These are phyloP conservation scores for Kurtzmaniella fragi DNA, from an alignment of 805 yeast genomes.

Conservation along the genomic window DNA sequence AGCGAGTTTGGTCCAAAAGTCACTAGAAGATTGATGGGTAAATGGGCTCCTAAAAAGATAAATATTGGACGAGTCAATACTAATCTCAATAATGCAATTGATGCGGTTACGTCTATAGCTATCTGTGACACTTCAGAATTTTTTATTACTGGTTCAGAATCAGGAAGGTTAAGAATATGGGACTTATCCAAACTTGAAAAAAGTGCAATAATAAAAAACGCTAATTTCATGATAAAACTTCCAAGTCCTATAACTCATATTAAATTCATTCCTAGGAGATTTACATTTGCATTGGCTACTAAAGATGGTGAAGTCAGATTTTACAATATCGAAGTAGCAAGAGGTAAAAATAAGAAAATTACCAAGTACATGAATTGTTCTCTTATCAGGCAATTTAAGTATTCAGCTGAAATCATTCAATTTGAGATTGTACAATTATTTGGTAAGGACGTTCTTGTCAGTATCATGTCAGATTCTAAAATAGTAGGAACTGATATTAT, in stretches of 20 bases:
- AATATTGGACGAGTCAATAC: slow-evolving; percentile 63
- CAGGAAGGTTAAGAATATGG: slow-evolving; percentile 76
- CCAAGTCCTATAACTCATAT: slow-evolving; percentile 47
- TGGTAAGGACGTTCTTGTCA: slow-evolving; percentile 40
- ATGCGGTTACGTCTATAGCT: slow-evolving; percentile 48
- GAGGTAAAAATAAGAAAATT: slow-evolving; percentile 30
- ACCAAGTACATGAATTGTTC: slow-evolving; percentile 20
- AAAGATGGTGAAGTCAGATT: slow-evolving; percentile 41
- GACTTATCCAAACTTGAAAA: slow-evolving; percentile 60
- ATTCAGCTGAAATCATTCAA: too few species aligned
- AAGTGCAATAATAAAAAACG: slow-evolving; percentile 46
- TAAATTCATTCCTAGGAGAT: slow-evolving; percentile 46
- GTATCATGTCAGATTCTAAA: slow-evolving; percentile 49
- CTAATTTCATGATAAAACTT: slow-evolving; percentile 44
- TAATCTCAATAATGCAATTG: slow-evolving; percentile 39
- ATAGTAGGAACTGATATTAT: slow-evolving; percentile 55
- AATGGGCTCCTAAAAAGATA: slow-evolving; percentile 41
- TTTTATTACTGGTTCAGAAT: slow-evolving; percentile 74
- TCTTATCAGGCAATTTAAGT: slow-evolving; percentile 37
- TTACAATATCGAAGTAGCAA: slow-evolving; percentile 26
- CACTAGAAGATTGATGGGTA: neutral
- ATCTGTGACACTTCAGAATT: slow-evolving; percentile 59
- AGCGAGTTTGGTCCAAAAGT: slow-evolving; percentile 56
- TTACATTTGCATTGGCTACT: slow-evolving; percentile 55
- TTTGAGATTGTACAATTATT: too few species aligned